phyloP scores from a whole-genome alignment of 1,139 yeast species.

The Wickerhamomyces sp. region DNA sequence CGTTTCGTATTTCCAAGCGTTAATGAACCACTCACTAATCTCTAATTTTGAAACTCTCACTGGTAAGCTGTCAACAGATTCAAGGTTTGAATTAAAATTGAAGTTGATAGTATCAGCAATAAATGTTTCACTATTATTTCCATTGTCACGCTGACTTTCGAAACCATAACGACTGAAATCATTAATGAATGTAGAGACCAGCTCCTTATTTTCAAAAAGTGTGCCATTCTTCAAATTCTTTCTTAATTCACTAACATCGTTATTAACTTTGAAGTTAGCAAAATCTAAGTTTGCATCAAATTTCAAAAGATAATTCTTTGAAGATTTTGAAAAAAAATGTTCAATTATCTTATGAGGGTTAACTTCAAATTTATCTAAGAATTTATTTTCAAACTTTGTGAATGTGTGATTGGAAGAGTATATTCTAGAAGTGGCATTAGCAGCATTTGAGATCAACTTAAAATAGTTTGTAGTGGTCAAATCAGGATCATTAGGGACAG shows the following conservation, averaged over 20 bases:
- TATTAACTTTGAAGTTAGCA: constrained; percentile 24
- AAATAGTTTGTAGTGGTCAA: constrained; percentile 23
- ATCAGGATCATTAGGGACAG: constrained; percentile 26
- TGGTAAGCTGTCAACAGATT: constrained; percentile 20
- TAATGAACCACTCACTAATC: constrained; percentile 31
- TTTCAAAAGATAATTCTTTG: constrained; percentile 28
- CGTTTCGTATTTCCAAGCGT: constrained; percentile 32
- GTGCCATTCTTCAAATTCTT: constrained; percentile 23
- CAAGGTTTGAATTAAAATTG: constrained; percentile 23
- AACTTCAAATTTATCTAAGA: constrained; percentile 29
- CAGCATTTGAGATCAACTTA: constrained; percentile 27
- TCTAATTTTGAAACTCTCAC: constrained; percentile 29
- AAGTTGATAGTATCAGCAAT: constrained; percentile 25
- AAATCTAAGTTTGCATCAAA: constrained; percentile 27
- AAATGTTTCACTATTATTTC: constrained; percentile 19
- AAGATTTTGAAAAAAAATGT: constrained; percentile 29
- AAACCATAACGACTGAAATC: constrained; percentile 30
- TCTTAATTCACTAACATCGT: constrained; percentile 20
- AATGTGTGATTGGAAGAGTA: constrained; percentile 30
- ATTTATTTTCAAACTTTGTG: constrained; percentile 29
- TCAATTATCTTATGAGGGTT: constrained; percentile 29
- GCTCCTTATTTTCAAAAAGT: constrained; percentile 20
- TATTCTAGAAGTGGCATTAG: constrained; percentile 31
- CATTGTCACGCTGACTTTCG: constrained; percentile 18
- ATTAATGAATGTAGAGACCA: constrained; percentile 30